phyloP scores from a whole-genome alignment of 2,329 filamentous ascomycete genomes.

The Truncatella angustata region DNA sequence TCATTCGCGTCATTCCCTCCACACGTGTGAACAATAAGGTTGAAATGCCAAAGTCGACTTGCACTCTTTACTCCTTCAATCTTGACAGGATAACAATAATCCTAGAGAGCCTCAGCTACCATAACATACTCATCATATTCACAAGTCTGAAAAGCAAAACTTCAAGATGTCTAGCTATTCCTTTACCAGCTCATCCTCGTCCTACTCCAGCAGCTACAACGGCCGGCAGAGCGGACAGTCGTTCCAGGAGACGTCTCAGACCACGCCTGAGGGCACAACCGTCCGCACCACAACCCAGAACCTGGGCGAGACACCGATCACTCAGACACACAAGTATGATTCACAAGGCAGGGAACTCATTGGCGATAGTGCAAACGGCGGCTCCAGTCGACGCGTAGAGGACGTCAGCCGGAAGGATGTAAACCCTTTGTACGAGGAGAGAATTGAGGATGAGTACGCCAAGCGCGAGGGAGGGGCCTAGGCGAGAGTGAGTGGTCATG shows the following conservation, averaged over 20 bases:
- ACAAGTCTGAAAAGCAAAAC: background rate
- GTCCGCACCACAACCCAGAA: slow-evolving; percentile 8
- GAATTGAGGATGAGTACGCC: slow-evolving; percentile 3
- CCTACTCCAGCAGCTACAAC: slow-evolving; percentile 7
- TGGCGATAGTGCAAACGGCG: background rate
- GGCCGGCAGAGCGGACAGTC: background rate
- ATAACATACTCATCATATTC: background rate
- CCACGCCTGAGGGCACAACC: slow-evolving; percentile 7
- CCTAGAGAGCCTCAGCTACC: no score
- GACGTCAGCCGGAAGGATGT: background rate
- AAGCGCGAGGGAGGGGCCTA: slow-evolving; percentile 2
- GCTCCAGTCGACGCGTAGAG: slow-evolving; percentile 4
- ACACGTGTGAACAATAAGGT: background rate
- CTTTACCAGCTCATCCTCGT: slow-evolving; percentile 8
- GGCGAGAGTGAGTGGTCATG: background rate
- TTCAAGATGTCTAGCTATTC: slow-evolving; percentile 4
- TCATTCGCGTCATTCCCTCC: slow-evolving; percentile 1
- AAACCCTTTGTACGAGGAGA: background rate
- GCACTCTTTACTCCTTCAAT: no score
- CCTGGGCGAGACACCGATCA: slow-evolving; percentile 4
- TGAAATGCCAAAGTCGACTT: no score
- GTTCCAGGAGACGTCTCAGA: slow-evolving; percentile 2
- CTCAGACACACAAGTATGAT: slow-evolving; percentile 1
- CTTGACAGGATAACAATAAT: no score
- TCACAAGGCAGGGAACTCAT: slow-evolving; percentile 4